Base-by-base conservation (phyloP, 176 grass and related monocot species). In the Leersia perrieri region DNA sequence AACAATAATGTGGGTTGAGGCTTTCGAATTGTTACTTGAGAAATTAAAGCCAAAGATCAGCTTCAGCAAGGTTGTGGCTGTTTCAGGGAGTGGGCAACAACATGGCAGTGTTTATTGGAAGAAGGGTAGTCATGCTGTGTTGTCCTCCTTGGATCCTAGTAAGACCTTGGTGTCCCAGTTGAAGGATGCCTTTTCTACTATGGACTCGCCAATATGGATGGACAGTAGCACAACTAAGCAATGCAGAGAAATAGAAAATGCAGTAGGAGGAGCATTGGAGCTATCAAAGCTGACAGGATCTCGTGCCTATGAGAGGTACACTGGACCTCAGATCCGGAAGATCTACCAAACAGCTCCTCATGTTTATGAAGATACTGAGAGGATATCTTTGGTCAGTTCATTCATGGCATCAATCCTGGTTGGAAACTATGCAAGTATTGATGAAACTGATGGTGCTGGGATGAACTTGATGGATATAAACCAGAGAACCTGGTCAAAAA, bases 391-490 rank as follows among this genome's bases (percentile, higher is more conserved):
- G 78, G 95, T 98, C 65, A 98, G 95, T 84, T 94, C 92, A 7
- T 98, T 98, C 70, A 88, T 98, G 88, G 92, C 95, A 70, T 98
- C 95, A 31, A 64, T 95, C 73, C 82, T 98, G 32, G 76, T 89
- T 45, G 95, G 95, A 78, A 73, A 75, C 45, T 98, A 98, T 89
- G 95, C 90, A 53, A 87, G 90, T 73, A 98, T 98, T 68, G 95
- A 98, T 84, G 92, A 98, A 83, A 93, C 95, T 72, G 95, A 98
- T 41, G 95, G 92, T 44, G 90, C 95, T 58, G 95, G 95, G 71
- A 98, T 98, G 95, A 98, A 95, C 64, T 95, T 98, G 84, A 98
- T 98, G 95, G 95, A 95, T 84, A 91, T 98, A 86, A 94, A 91
- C 68, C 57, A 87, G 15, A 91, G 92, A 29, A 60, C 63, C 55